Evolutionary conservation across 495 filamentous ascomycete genomes (phyloP), one percentile per base, ranked within the genome.

Genomic region (Penicillium simplicissimum): DNA sequence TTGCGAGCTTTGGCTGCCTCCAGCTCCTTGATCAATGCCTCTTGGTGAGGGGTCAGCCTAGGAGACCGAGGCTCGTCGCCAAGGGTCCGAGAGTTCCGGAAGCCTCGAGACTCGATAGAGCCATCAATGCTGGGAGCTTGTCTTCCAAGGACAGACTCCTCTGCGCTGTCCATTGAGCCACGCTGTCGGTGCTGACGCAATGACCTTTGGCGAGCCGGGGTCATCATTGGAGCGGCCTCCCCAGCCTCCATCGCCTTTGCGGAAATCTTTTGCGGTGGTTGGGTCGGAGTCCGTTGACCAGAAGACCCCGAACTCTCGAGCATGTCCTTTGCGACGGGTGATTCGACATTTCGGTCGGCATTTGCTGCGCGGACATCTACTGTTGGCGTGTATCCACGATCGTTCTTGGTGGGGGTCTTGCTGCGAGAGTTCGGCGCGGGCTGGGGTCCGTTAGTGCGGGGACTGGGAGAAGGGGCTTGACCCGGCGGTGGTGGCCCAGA

Each of bases 401-500:
- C 79, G 62, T 70, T 78, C 66, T 79, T 85, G 8, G 85, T 84
- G 1, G 86, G 85, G 0, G 86, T 87, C 64, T 84, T 87, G 68
- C 82, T 87, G 64, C 85, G 74, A 21, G 81, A 74, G 19, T 79
- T 80, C 60, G 66, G 58, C 47, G 48, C 60, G 36, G 69, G 60
- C 25, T 72, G 76, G 11, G 81, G 72, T 8, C 71, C 68, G 21
- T 74, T 75, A 25, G 78, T 64, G 52, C 88, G 80, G 31, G 91
- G 91, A 28, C 87, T 86, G 17, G 93, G 92, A 28, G 88, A 87
- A 0, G 93, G 93, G 17, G 93, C 87, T 74, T 96, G 92, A 37
- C 92, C 90, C 38, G 88, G 88, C 21, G 93, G 94, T 40, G 93
- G 91, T 47, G 94, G 93, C 14, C 93, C 93, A 40, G 89, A 81